A percentile compares a stretch with the other conserved stretches of the same genome.
Conservation (phyloP, 768 basidiomycete species). For the Harrya chromipes region DNA sequence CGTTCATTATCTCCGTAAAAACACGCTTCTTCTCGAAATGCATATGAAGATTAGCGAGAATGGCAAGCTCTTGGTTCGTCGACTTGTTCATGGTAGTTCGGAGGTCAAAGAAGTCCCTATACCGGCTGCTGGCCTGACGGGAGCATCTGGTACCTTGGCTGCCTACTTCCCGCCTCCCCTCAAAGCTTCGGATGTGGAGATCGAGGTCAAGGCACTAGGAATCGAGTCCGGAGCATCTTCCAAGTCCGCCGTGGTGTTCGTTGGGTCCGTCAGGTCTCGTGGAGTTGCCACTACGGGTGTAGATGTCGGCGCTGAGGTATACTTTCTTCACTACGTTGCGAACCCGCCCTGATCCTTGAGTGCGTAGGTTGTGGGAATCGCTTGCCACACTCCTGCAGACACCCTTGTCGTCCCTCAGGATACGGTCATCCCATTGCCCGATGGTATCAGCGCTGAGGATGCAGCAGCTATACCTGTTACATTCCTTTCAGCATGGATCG, state of each 20-base stretch:
- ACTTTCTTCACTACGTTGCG: not conserved
- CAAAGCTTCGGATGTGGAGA: constrained; percentile 17
- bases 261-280: constrained; percentile 18
- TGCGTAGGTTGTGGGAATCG: constrained; percentile 17
- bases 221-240: constrained; percentile 2
- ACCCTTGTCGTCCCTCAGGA: constrained; percentile 14
- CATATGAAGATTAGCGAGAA: constrained; percentile 27
- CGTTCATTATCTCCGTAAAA: constrained; percentile 26
- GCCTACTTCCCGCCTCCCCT: constrained; percentile 21
- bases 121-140: constrained; percentile 13
- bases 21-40: constrained; percentile 26
- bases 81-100: constrained; percentile 26
- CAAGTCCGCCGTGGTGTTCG: constrained; percentile 15
- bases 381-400: constrained; percentile 16
- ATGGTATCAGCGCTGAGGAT: constrained; percentile 11
- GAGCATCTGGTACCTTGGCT: constrained; percentile 9
- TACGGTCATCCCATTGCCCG: constrained; percentile 12
- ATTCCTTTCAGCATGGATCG: constrained; percentile 28
- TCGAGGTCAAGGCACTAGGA: constrained; percentile 17
- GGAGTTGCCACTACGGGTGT: constrained; percentile 5
- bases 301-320: constrained; percentile 11
- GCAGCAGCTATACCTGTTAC: constrained; percentile 21
- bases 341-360: not conserved
- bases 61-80: constrained; percentile 28
- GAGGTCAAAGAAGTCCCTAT: constrained; percentile 17